Evolutionary conservation across 805 yeast species (phyloP).

Genomic region (Wickerhamiella bombiphila): DNA sequence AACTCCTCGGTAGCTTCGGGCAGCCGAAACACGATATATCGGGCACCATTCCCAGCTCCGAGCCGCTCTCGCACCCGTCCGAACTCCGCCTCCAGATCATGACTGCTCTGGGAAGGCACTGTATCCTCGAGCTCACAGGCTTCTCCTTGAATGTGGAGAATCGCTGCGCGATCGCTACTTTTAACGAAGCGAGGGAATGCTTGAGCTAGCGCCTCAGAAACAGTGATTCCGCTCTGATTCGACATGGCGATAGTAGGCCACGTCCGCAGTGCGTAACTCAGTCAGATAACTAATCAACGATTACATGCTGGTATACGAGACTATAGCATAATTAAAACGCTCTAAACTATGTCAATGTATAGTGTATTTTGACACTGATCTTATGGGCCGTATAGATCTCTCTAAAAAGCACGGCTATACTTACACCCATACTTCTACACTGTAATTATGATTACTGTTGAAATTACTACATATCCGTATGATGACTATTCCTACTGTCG

Average conservation of each 20-base stretch:
- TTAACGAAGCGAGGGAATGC: conserved; percentile 31
- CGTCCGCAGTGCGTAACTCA: too few relatives aligned
- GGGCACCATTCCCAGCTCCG: conserved; percentile 28
- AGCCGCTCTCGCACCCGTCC: conserved; percentile 27
- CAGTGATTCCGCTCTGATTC: conserved; percentile 47
- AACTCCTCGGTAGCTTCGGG: conserved; percentile 20
- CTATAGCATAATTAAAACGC: too few relatives aligned
- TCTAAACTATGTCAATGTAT: too few relatives aligned
- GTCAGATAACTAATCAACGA: too few relatives aligned
- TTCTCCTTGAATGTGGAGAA: conserved; percentile 27
- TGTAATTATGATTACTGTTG: too few relatives aligned
- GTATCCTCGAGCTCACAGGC: conserved; percentile 24
- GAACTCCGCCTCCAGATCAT: conserved; percentile 21
- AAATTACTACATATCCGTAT: too few relatives aligned
- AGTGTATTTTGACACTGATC: too few relatives aligned
- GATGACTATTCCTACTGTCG: too few relatives aligned
- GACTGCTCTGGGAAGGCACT: conserved; percentile 12
- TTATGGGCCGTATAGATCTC: too few relatives aligned
- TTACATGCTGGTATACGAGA: too few relatives aligned
- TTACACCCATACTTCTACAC: too few relatives aligned
- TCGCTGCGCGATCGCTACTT: conserved; percentile 25
- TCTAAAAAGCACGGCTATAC: too few relatives aligned
- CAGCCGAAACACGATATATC: conserved; percentile 34
- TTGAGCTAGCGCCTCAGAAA: conserved; percentile 31
- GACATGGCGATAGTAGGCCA: conserved; percentile 42